phyloP scores from a whole-genome alignment of 2,329 filamentous ascomycete species.

The Dissoconium aciculare region DNA sequence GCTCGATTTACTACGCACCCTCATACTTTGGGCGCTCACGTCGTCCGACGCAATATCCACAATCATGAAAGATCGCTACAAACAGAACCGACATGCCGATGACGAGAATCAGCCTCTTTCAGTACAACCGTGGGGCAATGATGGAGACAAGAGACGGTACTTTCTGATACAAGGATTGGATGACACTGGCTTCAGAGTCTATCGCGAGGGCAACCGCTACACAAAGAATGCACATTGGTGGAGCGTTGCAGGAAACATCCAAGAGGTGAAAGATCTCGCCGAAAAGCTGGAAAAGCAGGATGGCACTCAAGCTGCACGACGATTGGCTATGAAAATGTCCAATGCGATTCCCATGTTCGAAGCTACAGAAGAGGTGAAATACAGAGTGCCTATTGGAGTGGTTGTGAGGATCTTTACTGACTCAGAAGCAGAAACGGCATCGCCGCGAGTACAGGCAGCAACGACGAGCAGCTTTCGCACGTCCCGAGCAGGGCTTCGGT shows the following conservation, averaged over 20 bases:
- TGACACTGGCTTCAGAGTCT: conserved; percentile 85
- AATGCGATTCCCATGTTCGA: conserved; percentile 80
- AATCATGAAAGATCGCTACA: conserved; percentile 77
- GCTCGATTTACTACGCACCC: conserved; percentile 68
- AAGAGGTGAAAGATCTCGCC: conserved; percentile 62
- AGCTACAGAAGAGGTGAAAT: conserved; percentile 66
- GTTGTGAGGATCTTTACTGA: conserved; percentile 7
- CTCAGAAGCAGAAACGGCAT: conserved; percentile 59
- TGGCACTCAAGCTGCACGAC: conserved; percentile 64
- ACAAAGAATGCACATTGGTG: conserved; percentile 65
- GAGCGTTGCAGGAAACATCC: conserved; percentile 80
- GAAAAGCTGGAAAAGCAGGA: conserved; percentile 64
- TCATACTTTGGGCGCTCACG: conserved; percentile 77
- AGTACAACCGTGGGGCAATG: conserved; percentile 78
- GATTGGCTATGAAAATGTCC: conserved; percentile 61
- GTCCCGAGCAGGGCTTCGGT: conserved; percentile 78
- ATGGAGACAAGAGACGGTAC: conserved; percentile 83
- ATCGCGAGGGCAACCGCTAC: conserved; percentile 78
- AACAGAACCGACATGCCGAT: conserved; percentile 65
- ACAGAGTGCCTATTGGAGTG: background rate
- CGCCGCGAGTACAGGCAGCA: conserved; percentile 79
- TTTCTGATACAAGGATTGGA: conserved; percentile 88
- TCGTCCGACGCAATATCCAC: conserved; percentile 71
- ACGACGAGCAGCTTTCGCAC: conserved; percentile 73
- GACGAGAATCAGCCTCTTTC: conserved; percentile 73